Conservation (phyloP, 1,139 yeast species). For the Taphrina deformans region DNA sequence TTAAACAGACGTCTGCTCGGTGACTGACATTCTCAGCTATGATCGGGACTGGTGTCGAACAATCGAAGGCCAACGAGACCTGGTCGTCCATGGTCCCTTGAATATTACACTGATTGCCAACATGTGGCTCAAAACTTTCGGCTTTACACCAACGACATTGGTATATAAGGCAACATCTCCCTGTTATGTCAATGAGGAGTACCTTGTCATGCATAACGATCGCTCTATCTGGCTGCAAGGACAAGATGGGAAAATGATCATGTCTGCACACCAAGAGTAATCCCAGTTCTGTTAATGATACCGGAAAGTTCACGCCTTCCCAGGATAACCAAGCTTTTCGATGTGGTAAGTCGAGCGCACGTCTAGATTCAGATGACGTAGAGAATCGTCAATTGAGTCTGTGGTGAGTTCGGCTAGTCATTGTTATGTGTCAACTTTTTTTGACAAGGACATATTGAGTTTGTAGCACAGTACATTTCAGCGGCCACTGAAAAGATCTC, state of each 20-base stretch:
- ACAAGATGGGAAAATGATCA: not conserved
- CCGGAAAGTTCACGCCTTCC: too few relatives aligned
- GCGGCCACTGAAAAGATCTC: not conserved
- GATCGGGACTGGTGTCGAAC: conserved; percentile 9
- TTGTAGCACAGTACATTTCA: not conserved
- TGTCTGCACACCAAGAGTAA: conserved; percentile 10
- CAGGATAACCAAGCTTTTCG: too few relatives aligned
- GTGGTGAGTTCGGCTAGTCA: too few relatives aligned
- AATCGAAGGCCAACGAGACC: conserved; percentile 59
- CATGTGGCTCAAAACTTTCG: not conserved
- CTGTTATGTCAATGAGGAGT: conserved; percentile 13
- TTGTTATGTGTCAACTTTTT: too few relatives aligned
- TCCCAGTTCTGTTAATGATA: too few relatives aligned
- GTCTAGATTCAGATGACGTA: too few relatives aligned
- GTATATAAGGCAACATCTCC: conserved; percentile 19
- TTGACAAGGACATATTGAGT: too few relatives aligned
- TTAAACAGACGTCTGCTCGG: not conserved
- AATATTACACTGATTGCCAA: conserved; percentile 19
- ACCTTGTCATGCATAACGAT: not conserved
- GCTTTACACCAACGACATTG: not conserved
- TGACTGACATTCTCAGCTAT: not conserved
- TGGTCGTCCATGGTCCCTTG: conserved; percentile 80
- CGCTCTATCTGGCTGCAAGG: not conserved
- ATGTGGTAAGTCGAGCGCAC: too few relatives aligned
- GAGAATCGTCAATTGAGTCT: too few relatives aligned